Conservation (phyloP, 345 rosid species). For the Aquilaria sinensis region DNA sequence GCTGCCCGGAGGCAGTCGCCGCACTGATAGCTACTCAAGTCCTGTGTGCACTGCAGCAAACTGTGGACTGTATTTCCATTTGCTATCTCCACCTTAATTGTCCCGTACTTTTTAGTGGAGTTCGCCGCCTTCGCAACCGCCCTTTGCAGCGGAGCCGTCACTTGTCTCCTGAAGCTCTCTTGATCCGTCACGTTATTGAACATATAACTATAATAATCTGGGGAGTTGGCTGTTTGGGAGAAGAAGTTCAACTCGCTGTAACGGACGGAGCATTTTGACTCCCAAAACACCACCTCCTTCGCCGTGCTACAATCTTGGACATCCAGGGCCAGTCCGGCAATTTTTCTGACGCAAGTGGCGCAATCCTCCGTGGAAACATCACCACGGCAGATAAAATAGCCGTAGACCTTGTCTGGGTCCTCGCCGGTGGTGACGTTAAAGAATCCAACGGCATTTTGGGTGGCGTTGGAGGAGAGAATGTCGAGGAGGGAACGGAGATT, state of each 20-base stretch:
- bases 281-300: slow-evolving; percentile 8
- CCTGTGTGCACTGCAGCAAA: slow-evolving; percentile 51
- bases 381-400: background rate
- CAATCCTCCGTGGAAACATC: background rate
- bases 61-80: slow-evolving; percentile 21
- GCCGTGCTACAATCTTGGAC: slow-evolving; percentile 6
- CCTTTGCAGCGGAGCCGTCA: background rate
- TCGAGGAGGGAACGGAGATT: slow-evolving; percentile 15
- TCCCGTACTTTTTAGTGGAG: slow-evolving; percentile 30
- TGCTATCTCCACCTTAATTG: slow-evolving; percentile 4
- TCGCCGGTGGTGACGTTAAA: background rate
- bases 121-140: slow-evolving; percentile 10
- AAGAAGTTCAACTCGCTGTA: slow-evolving; percentile 2
- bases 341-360: slow-evolving; percentile 1
- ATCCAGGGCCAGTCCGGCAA: background rate
- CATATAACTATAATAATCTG: no score
- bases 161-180: background rate
- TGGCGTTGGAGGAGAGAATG: background rate
- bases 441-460: background rate
- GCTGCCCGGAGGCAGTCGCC: slow-evolving; percentile 25
- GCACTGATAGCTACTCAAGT: slow-evolving; percentile 26
- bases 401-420: background rate
- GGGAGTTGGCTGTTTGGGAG: background rate
- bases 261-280: slow-evolving; percentile 15
- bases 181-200: background rate